These are phyloP conservation scores for Gentiana macrophylla DNA, from an alignment of 257 asterid genomes.

Conservation along the genomic window DNA sequence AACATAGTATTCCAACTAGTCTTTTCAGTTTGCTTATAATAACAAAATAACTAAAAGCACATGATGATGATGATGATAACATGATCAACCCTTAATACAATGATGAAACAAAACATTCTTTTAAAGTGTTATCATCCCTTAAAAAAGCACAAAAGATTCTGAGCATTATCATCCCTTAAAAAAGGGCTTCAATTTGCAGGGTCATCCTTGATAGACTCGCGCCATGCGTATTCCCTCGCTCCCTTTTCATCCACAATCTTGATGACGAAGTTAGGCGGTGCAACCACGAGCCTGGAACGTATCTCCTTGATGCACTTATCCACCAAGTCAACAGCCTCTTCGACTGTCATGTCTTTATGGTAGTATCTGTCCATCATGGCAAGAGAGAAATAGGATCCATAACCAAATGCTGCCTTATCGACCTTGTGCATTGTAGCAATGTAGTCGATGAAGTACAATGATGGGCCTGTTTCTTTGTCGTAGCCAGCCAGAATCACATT, in stretches of 20 bases:
- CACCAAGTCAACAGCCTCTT: constrained; percentile 75
- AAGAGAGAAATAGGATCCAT: constrained; percentile 84
- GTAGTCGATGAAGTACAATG: constrained; percentile 71
- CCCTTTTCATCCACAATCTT: constrained; percentile 90
- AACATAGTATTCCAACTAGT: no score
- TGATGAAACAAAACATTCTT: no score
- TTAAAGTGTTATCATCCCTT: no score
- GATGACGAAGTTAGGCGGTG: constrained; percentile 87
- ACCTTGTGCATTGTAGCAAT: constrained; percentile 87
- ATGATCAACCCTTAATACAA: no score
- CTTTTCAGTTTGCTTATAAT: no score
- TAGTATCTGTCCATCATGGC: constrained; percentile 92
- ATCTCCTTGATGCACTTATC: constrained; percentile 74
- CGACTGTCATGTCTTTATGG: constrained; percentile 71
- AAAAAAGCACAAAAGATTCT: background rate
- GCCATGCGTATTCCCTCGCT: constrained; percentile 79
- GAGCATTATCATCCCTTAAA: background rate
- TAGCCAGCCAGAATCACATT: constrained; percentile 86
- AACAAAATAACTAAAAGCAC: no score
- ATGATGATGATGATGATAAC: no score
- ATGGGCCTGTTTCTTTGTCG: constrained; percentile 86
- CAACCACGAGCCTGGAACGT: constrained; percentile 72
- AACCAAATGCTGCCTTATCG: constrained; percentile 88
- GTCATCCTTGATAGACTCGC: constrained; percentile 53
- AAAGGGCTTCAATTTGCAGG: constrained; percentile 24